Conservation (phyloP, 345 rosid species). For the Eutrema yunnanense region DNA sequence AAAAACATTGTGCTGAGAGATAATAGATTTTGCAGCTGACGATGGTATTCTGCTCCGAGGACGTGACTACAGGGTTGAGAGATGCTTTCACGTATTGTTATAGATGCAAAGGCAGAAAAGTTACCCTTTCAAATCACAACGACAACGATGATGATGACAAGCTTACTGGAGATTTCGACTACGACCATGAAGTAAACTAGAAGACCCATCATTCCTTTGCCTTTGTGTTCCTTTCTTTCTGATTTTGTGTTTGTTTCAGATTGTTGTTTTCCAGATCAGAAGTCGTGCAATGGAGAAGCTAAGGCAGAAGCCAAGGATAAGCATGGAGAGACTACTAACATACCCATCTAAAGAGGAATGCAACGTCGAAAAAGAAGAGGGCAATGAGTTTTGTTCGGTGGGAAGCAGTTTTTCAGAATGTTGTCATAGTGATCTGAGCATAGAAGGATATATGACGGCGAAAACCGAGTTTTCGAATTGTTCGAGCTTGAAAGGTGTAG, state of each 20-base stretch:
- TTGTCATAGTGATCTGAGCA: slow-evolving; percentile 40
- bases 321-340: slow-evolving; percentile 41
- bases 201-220: not conserved
- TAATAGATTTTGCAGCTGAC: slow-evolving; percentile 10
- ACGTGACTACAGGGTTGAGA: slow-evolving; percentile 8
- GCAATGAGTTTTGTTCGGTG: slow-evolving; percentile 46
- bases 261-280: slow-evolving; percentile 61
- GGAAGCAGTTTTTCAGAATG: slow-evolving; percentile 61
- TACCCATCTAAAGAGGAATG: slow-evolving; percentile 29
- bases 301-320: slow-evolving; percentile 42
- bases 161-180: not conserved
- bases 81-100: slow-evolving; percentile 21
- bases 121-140: not conserved
- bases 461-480: slow-evolving; percentile 50
- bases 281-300: slow-evolving; percentile 70
- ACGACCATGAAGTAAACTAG: slow-evolving; percentile 23
- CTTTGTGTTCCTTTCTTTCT: not conserved
- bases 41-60: slow-evolving; percentile 24
- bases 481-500: slow-evolving; percentile 45
- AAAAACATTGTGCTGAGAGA: not conserved
- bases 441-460: slow-evolving; percentile 51
- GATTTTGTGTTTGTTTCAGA: slow-evolving; percentile 30
- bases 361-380: slow-evolving; percentile 27
- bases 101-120: slow-evolving; percentile 21
- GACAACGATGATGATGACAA: slow-evolving; percentile 19